Evolutionary conservation across 257 asterid species (phyloP), one percentile per base, ranked within the genome.

Genomic region (Vinca minor): DNA sequence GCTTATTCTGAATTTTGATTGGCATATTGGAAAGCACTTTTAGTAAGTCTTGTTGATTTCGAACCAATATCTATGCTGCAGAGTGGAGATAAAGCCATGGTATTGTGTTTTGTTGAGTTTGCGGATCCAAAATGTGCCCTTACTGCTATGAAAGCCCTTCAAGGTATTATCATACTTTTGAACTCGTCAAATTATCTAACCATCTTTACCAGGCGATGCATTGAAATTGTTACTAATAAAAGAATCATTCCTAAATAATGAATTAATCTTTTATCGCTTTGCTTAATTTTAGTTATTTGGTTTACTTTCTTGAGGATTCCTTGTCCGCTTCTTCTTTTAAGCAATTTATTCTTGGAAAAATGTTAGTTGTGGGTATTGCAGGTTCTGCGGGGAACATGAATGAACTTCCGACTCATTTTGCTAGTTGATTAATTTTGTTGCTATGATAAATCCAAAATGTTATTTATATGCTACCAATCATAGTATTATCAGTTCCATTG

Each of bases 41-140:
- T 17, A 31, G 59, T 46, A 32, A 62, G 55, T 52, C 36, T n/a
- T 38, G 55, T 69, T 54, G 12, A 48, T 25, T 32, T 69, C 41
- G 2, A 53, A 36, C 68, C 20, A 46, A 35, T 25, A 1, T 35
- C 48, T 31, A 64, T 20, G 32, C 15, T 56, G 79, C 89, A 87
- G 93, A 82, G 82, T 17, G 90, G 90, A 61, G 95, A 85, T 80
- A 85, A 81, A 76, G 88, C 95, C 60, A 63, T 63, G 85, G 93
- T 85, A 44, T 78, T 85, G 73, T 87, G 95, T 76, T 87, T 87
- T 67, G 85, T 87, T 18, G 95, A 87, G 82, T 87, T 87, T 75
- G 73, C 79, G 61, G 95, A 87, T 74, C 78, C 81, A 23, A 87
- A 83, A 64, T 87, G 95, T 28, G 88, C 93, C 69, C 73, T 70